Base-by-base conservation (phyloP, 179 eudicot genomes). In the Silene noctiflora region DNA sequence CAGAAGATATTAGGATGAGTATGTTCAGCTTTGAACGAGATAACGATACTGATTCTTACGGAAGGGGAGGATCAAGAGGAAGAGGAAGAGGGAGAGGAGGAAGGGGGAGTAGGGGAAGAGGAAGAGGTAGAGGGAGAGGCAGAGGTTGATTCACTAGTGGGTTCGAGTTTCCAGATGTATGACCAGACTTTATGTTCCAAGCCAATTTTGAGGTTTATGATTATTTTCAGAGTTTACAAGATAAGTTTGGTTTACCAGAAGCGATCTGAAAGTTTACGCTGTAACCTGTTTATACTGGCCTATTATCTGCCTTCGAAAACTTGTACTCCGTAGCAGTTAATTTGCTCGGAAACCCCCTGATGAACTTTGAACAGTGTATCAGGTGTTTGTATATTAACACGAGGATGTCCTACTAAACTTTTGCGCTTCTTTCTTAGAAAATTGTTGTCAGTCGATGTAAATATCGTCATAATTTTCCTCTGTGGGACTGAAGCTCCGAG, bases 21-120 rank as follows among this genome's bases (percentile, higher is more conserved):
- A 90, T 93, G 98, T 93, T 93, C 81, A 93, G 81, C 79, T 93
- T 85, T 76, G 86, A 89, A 74, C 89, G 87, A 67, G 88, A 88
- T 33, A 58, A 72, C 51, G 85, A 87, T 59, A 70, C 65, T 6
- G 75, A 62, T 19, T 83, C 11, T 71, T 73, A 81, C 12, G 91
- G 85, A 76, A 67, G 85, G 63, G 75, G 56, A 25, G 88, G 88
- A 39, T 77, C 83, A 31, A 79, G 90, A 79, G 94, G 89, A 31
- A 79, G 93, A 75, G 93, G 91, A 7, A 82, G 91, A 33, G 83
- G 85, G 0, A 51, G 83, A 51, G 78, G 91, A 6, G 84, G 87
- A 4, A 63, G 88, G 1, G 60, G 91, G 67, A 77, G 87, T 0
- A 44, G 91, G 76, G 76, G 89, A 58, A 81, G 87, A 20, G 76